A percentile compares a stretch with the other conserved stretches of the same genome.
Conservation (phyloP, 805 yeast genomes). For the Wickerhamiella brachini region DNA sequence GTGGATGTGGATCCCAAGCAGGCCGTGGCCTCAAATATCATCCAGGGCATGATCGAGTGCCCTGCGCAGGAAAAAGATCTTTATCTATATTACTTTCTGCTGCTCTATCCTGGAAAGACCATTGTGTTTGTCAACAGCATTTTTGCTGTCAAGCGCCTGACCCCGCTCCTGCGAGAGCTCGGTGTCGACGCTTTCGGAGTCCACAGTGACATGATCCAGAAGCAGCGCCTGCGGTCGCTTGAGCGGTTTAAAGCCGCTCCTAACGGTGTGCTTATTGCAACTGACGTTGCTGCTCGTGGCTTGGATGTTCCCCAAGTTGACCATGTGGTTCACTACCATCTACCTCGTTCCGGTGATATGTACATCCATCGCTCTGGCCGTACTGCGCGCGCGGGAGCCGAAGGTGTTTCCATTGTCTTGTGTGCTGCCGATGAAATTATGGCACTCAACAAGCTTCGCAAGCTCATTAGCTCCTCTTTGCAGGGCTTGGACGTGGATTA, state of each 20-base stretch:
- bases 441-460: constrained; percentile 63
- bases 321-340: constrained; percentile 91
- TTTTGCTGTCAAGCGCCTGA: constrained; percentile 79
- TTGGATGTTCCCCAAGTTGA: constrained; percentile 80
- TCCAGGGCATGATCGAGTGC: constrained; percentile 85
- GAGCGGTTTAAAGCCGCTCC: constrained; percentile 52
- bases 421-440: constrained; percentile 94
- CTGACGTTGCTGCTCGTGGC: constrained; percentile 98
- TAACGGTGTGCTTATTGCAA: constrained; percentile 59
- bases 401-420: constrained; percentile 89
- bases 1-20: constrained; percentile 82
- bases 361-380: constrained; percentile 95
- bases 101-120: constrained; percentile 79
- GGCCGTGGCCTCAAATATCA: constrained; percentile 55
- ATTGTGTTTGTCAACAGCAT: constrained; percentile 91
- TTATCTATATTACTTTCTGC: constrained; percentile 72
- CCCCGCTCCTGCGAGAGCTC: constrained; percentile 58
- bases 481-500: constrained; percentile 63
- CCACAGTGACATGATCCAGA: constrained; percentile 91
- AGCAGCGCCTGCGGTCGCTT: constrained; percentile 72
- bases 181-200: constrained; percentile 56
- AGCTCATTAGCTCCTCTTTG: constrained; percentile 35
- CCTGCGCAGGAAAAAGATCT: constrained; percentile 81
- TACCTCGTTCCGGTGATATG: constrained; percentile 87
- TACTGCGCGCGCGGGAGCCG: constrained; percentile 90